A percentile compares a stretch with the other conserved stretches of the same genome.
These are phyloP conservation scores for Narthecium ossifragum DNA, from an alignment of 106 monocot species.

Conservation along the genomic window DNA sequence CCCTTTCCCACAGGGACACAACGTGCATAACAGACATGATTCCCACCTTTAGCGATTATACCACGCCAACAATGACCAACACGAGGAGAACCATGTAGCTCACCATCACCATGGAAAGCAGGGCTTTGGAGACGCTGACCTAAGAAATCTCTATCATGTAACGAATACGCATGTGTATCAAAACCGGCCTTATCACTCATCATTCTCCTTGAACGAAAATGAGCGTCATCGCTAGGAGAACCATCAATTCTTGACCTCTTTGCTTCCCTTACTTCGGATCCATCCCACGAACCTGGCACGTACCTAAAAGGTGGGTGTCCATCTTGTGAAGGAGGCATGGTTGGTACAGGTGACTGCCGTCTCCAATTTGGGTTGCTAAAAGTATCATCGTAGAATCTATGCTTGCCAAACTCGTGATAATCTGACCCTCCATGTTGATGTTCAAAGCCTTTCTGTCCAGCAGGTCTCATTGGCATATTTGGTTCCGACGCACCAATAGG, in stretches of 20 bases:
- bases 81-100: conserved; percentile 19
- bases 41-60: conserved; percentile 86
- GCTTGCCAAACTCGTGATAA: conserved; percentile 23
- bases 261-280: conserved; percentile 53
- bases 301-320: conserved; percentile 16
- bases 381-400: conserved; percentile 19
- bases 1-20: conserved; percentile 84
- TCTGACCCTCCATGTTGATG: conserved; percentile 23
- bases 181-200: conserved; percentile 11
- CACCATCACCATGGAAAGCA: conserved; percentile 15
- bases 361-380: conserved; percentile 26
- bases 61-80: conserved; percentile 73
- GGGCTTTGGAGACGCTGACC: conserved; percentile 31
- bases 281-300: conserved; percentile 35
- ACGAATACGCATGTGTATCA: conserved; percentile 11
- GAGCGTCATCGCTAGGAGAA: conserved; percentile 19
- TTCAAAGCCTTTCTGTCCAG: conserved; percentile 31
- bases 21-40: conserved; percentile 78
- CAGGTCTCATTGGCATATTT: conserved; percentile 23
- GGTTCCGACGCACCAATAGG: conserved; percentile 21
- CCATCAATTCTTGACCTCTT: conserved; percentile 76
- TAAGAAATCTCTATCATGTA: conserved; percentile 18
- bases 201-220: conserved; percentile 22
- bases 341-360: conserved; percentile 34
- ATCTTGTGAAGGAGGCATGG: conserved; percentile 14